A percentile compares a stretch with the other conserved stretches of the same genome.
These are phyloP conservation scores for Escallonia herrerae DNA, from an alignment of 129 eudicot genomes.

Conservation along the genomic window DNA sequence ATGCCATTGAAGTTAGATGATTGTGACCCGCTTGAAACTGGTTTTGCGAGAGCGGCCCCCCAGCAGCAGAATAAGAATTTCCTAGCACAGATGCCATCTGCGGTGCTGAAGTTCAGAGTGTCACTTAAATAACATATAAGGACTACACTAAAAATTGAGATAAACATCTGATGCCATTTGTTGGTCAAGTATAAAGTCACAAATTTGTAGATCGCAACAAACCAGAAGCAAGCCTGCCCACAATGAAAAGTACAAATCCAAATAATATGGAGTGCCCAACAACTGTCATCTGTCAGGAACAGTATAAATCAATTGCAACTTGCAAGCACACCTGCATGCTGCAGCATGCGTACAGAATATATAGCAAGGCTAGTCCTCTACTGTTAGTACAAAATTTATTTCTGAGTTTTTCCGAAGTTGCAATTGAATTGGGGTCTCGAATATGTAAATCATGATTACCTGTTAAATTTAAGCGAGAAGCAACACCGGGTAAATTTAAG, in stretches of 20 bases:
- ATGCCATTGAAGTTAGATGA: conserved; percentile 56
- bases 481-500: conserved; percentile 62
- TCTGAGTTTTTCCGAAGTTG: background rate
- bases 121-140: conserved; percentile 18
- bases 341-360: background rate
- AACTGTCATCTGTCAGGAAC: background rate
- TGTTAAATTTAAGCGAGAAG: conserved; percentile 64
- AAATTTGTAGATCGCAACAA: background rate
- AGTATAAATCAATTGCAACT: background rate
- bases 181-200: background rate
- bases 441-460: conserved; percentile 28
- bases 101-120: conserved; percentile 51
- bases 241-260: conserved; percentile 3
- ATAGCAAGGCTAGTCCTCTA: background rate
- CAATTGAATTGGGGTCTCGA: background rate
- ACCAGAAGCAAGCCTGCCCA: background rate
- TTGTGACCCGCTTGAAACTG: conserved; percentile 71
- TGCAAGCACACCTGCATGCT: background rate
- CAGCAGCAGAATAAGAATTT: conserved; percentile 61
- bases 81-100: conserved; percentile 74
- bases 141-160: background rate
- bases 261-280: background rate
- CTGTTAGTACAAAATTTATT: background rate
- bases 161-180: background rate
- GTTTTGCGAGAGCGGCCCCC: conserved; percentile 70